phyloP scores from a whole-genome alignment of 352 stramenopile species.

The Phytophthora gonapodyides region DNA sequence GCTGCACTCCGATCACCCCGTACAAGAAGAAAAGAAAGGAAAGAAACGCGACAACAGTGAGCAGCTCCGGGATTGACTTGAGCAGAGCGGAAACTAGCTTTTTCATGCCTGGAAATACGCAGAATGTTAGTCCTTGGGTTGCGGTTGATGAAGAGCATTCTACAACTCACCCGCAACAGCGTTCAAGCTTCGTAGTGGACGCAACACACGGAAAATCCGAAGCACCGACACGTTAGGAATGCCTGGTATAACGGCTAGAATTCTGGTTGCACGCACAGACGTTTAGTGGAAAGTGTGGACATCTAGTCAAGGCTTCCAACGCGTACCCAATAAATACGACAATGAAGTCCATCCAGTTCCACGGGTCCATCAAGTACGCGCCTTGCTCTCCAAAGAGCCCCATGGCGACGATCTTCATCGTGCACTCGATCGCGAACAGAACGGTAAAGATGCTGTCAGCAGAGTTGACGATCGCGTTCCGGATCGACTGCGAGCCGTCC shows the following conservation, averaged over 20 bases:
- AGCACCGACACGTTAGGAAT: constrained; percentile 70
- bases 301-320: not conserved
- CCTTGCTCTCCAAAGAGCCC: constrained; percentile 71
- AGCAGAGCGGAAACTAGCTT: constrained; percentile 81
- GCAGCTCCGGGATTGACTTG: constrained; percentile 72
- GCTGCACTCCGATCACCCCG: constrained; percentile 79
- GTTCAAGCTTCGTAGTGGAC: constrained; percentile 61
- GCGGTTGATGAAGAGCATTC: no score
- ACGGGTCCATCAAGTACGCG: constrained; percentile 86
- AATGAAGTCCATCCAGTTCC: constrained; percentile 92
- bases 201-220: constrained; percentile 65
- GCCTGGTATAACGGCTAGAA: constrained; percentile 64
- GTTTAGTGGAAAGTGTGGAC: not conserved
- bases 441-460: constrained; percentile 60
- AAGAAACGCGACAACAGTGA: constrained; percentile 83
- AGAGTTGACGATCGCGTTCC: constrained; percentile 66
- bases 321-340: constrained; percentile 85
- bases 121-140: not conserved
- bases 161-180: constrained; percentile 50
- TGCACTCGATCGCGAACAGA: constrained; percentile 88
- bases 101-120: constrained; percentile 55
- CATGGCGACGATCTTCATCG: constrained; percentile 91
- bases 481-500: constrained; percentile 43
- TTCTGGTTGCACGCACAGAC: constrained; percentile 28
- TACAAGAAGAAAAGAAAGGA: constrained; percentile 88